Evolutionary conservation across 2,329 filamentous ascomycete genomes (phyloP).

Genomic region (Byssoonygena ceratinophila): DNA sequence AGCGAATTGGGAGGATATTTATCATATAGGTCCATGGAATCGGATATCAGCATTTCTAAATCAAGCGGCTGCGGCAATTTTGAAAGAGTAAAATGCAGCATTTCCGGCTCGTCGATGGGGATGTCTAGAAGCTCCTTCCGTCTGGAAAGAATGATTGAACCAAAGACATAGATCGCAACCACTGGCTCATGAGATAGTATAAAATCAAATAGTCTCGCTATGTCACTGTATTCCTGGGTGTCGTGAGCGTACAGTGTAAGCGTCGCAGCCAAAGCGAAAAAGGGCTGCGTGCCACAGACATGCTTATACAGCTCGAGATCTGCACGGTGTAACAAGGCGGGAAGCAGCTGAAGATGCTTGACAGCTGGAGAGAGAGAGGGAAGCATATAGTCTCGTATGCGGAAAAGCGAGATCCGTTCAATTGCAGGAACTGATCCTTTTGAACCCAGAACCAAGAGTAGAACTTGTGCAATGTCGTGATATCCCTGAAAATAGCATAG

Average conservation of each 20-base stretch:
- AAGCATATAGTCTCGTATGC: slow-evolving; percentile 96
- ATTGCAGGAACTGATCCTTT: slow-evolving; percentile 52
- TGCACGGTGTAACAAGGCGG: slow-evolving; percentile 62
- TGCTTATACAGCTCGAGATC: slow-evolving; percentile 64
- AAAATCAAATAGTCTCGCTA: slow-evolving; percentile 84
- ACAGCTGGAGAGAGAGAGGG: slow-evolving; percentile 72
- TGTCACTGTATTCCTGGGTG: slow-evolving; percentile 78
- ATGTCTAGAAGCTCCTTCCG: slow-evolving; percentile 76
- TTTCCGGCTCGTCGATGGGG: slow-evolving; percentile 73
- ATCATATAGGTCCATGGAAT: slow-evolving; percentile 54
- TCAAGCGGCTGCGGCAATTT: slow-evolving; percentile 75
- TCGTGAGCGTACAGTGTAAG: slow-evolving; percentile 96
- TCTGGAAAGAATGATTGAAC: slow-evolving; percentile 71
- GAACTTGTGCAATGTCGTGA: slow-evolving; percentile 94
- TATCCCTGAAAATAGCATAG: slow-evolving; percentile 97
- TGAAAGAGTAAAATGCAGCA: slow-evolving; percentile 78
- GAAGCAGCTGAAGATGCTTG: slow-evolving; percentile 76
- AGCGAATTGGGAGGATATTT: slow-evolving; percentile 62
- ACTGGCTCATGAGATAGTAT: slow-evolving; percentile 78
- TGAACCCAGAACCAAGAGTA: slow-evolving; percentile 71
- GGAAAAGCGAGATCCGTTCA: slow-evolving; percentile 72
- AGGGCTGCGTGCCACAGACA: slow-evolving; percentile 68
- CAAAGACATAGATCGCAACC: slow-evolving; percentile 84
- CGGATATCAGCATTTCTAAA: slow-evolving; percentile 63
- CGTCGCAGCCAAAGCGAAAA: slow-evolving; percentile 86